Evolutionary conservation across 768 basidiomycete species (phyloP), one percentile per base, ranked within the genome.

Genomic region (Pholiota microspora): DNA sequence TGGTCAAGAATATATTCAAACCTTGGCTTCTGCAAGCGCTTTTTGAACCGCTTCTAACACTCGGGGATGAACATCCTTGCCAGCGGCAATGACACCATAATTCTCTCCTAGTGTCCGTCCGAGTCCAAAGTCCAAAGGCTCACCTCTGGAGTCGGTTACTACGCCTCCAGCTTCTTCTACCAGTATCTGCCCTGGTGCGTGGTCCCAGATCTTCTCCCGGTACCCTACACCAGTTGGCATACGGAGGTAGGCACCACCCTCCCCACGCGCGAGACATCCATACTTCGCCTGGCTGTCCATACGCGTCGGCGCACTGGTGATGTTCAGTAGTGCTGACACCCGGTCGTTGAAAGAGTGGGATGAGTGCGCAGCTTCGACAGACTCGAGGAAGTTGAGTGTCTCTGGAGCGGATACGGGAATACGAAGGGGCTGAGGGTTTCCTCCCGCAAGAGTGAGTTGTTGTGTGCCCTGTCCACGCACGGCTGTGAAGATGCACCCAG

Each of bases 271-370:
- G 12, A 98, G 81, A 64, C 86, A 85, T 27, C 88, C 84, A 61
- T 98, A 98, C 72, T 98, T 99, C 1, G 94, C 94, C 69, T 98
- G 95, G 67, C 89, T 92, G 68, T 98, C 96, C 94, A 98, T 97
- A 16, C 92, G 78, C 13, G 85, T 76, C 7, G 90, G 85, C 0
- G 79, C 67, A 1, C 80, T 73, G 15, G 84, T 83, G 51, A 97
- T 79, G 1, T 79, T 79, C 23, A 98, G 74, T 4, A 86, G 61
- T 28, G 78, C 64, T 0, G 89, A 84, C 31, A 98, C 87, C 18
- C 77, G 78, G 29, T 83, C 82, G 64, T 89, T 94, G 69, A 93
- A 88, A 2, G 84, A 83, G 56, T 94, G 91, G n/a, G 93, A 89
- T 1, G 92, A 88, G 67, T 99, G 97, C 0, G 86, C 88, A 3